Evolutionary conservation across 164 flowering plant species (phyloP), one percentile per base, ranked within the genome.

Genomic region (Magnolia kwangsiensis): DNA sequence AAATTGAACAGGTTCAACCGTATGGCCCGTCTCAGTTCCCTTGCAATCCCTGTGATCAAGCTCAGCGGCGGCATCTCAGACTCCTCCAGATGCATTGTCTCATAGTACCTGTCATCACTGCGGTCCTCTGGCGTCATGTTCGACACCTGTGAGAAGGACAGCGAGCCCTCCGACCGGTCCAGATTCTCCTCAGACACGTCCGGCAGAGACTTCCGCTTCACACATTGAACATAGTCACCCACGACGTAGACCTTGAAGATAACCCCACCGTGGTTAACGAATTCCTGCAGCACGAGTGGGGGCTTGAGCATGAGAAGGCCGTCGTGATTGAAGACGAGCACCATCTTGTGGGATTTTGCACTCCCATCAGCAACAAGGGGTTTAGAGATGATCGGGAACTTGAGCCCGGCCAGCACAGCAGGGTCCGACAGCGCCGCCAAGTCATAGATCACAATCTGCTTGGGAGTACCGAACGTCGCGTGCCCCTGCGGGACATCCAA

Each of bases 211-310:
- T 86, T 89, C 78, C 95, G 61, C 81, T 90, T 92, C 73, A 91
- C 95, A 61, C 94, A 91, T 64, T 77, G 82, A 77, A 92, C 97
- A 37, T 83, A 70, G 50, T 87, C 85, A 0, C 92, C 97, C 2
- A 85, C 95, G 59, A 92, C 97, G 71, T 90, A 92, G 8, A 90
- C 94, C 86, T 92, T 92, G 76, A 92, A 92, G 20, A 92, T 89
- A 0, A 92, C 95, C 1, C 97, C 97, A 1, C 95, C 97, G 67
- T 92, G 95, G 74, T 92, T 92, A 70, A 92, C 91, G 76, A 92
- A 92, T 75, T 92, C 95, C 79, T 92, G 97, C 72, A 92, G 64
- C 1, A 92, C 93, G 50, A 89, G 82, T 3, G 95, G 95, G 3
- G 90, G 85, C 68, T 83, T 84, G 76, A 90, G 81, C 81, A 78